Percentiles rank a stretch among this genome's conserved stretches.
Conservation (phyloP, 2,329 filamentous ascomycete genomes). For the Aspergillus pseudoviridinutans region DNA sequence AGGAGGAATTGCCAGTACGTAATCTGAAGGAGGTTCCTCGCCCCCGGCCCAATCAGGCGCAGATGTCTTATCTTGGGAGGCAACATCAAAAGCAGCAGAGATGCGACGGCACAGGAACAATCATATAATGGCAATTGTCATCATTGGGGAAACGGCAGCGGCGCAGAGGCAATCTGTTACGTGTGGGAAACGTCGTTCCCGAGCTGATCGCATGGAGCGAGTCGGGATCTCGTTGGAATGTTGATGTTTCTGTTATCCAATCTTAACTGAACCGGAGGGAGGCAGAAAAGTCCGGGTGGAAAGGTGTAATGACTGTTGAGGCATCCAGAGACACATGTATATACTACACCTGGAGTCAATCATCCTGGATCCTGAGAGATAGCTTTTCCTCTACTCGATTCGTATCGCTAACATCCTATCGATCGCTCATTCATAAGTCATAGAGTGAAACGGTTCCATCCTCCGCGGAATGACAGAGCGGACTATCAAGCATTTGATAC, state of each 20-base stretch:
- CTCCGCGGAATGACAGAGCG: conserved; percentile 26
- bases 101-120: neutral
- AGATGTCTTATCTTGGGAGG: conserved; percentile 26
- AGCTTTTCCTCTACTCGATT: neutral
- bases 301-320: neutral
- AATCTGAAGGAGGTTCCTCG: conserved; percentile 24
- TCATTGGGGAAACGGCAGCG: conserved; percentile 5
- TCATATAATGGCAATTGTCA: neutral
- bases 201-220: conserved; percentile 9
- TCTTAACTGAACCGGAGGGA: neutral
- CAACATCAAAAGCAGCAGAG: conserved; percentile 9
- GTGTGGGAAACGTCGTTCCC: conserved; percentile 20
- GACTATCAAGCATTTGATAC: conserved; percentile 25
- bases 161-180: conserved; percentile 22
- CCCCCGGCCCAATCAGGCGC: conserved; percentile 27
- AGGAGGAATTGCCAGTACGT: conserved; percentile 24
- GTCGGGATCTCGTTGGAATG: conserved; percentile 9
- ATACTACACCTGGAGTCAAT: neutral
- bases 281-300: neutral
- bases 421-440: neutral
- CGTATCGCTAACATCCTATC: neutral
- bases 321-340: neutral
- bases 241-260: conserved; percentile 10
- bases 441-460: neutral
- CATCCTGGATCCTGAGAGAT: neutral